phyloP scores from a whole-genome alignment of 2,329 filamentous ascomycete species.

The Trichoderma gracile region DNA sequence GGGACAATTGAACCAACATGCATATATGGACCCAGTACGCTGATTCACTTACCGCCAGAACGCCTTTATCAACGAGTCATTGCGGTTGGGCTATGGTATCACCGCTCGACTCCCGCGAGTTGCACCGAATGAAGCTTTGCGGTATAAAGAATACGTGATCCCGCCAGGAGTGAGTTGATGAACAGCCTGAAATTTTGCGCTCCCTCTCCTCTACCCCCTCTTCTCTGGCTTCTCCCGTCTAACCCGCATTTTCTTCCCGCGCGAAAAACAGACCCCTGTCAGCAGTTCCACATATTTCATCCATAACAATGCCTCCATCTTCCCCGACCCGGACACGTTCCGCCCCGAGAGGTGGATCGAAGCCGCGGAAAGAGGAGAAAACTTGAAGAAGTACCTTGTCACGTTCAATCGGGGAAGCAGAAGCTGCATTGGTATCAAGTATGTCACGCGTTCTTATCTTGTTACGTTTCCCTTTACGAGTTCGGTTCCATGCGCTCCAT shows the following conservation, averaged over 20 bases:
- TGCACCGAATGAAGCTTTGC: slow-evolving; percentile 33
- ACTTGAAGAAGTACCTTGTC: slow-evolving; percentile 27
- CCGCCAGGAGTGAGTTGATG: slow-evolving; percentile 35
- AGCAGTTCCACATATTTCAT: slow-evolving; percentile 31
- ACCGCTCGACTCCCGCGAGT: slow-evolving; percentile 33
- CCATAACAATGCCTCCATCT: slow-evolving; percentile 31
- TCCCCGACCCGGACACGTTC: slow-evolving; percentile 33
- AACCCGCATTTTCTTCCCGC: background rate
- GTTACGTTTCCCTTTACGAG: too few relatives aligned
- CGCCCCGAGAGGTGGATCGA: slow-evolving; percentile 35
- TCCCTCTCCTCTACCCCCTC: background rate
- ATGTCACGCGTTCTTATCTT: background rate
- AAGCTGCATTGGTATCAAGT: slow-evolving; percentile 31
- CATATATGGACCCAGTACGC: background rate
- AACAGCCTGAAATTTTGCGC: background rate
- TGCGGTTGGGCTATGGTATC: slow-evolving; percentile 27
- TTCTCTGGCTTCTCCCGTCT: background rate
- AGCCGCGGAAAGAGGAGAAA: slow-evolving; percentile 24
- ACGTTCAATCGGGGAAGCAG: slow-evolving; percentile 30
- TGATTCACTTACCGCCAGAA: slow-evolving; percentile 13
- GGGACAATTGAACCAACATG: background rate
- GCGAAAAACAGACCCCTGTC: slow-evolving; percentile 29
- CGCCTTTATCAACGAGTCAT: slow-evolving; percentile 28
- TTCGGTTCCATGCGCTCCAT: too few relatives aligned
- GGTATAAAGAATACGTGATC: slow-evolving; percentile 38